phyloP scores from a whole-genome alignment of 2,329 filamentous ascomycete species.

The Thielaviopsis musarum region DNA sequence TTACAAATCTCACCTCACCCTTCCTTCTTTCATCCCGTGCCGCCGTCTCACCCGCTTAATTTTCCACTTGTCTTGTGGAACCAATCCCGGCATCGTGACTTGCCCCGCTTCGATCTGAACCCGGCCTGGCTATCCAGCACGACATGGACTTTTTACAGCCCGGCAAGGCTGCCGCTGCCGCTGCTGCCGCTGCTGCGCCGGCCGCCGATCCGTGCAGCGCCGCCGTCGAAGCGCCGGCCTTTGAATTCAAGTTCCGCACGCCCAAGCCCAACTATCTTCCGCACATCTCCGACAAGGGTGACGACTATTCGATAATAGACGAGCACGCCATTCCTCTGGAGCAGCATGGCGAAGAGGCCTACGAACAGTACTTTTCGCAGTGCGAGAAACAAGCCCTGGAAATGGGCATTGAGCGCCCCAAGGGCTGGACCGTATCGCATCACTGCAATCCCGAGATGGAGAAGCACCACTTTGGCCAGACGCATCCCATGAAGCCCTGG shows the following conservation, averaged over 20 bases:
- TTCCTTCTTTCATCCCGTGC: not conserved
- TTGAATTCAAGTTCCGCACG: slow-evolving; percentile 31
- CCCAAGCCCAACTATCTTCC: slow-evolving; percentile 45
- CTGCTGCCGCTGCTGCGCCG: slow-evolving; percentile 7
- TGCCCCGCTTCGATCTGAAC: too few relatives aligned
- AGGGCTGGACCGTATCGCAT: slow-evolving; percentile 83
- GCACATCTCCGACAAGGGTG: slow-evolving; percentile 34
- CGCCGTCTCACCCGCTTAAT: not conserved
- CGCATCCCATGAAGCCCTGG: slow-evolving; percentile 99
- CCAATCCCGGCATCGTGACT: not conserved
- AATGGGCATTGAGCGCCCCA: slow-evolving; percentile 60
- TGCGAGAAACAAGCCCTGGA: slow-evolving; percentile 39
- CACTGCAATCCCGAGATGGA: slow-evolving; percentile 93
- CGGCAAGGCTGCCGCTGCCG: not conserved
- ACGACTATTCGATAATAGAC: slow-evolving; percentile 34
- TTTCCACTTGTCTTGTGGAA: not conserved
- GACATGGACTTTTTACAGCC: slow-evolving; percentile 4
- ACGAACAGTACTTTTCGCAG: slow-evolving; percentile 39
- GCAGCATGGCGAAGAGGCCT: slow-evolving; percentile 34
- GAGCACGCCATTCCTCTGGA: slow-evolving; percentile 34
- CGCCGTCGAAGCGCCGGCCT: slow-evolving; percentile 23
- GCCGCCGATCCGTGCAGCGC: slow-evolving; percentile 10
- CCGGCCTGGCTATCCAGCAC: not conserved
- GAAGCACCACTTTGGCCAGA: slow-evolving; percentile 89
- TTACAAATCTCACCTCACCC: not conserved